These are phyloP conservation scores for Raphanus raphanistrum DNA, from an alignment of 345 rosid species.

Conservation along the genomic window DNA sequence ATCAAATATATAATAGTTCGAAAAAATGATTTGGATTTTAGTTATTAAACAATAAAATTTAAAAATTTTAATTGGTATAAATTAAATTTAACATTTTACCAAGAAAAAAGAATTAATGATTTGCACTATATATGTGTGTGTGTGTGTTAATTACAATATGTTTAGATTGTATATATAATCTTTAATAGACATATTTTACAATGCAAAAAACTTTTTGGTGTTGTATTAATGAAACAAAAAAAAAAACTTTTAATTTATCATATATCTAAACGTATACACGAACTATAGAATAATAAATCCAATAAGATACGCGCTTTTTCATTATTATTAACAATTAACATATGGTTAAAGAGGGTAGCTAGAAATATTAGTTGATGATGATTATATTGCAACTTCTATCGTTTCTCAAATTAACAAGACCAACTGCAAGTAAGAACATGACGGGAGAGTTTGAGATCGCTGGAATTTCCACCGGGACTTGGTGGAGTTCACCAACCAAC, in stretches of 20 bases:
- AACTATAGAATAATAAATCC: not conserved
- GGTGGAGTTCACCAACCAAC: slow-evolving; percentile 62
- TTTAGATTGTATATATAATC: not conserved
- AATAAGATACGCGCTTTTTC: not conserved
- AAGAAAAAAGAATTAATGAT: not conserved
- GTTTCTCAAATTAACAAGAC: slow-evolving; percentile 11
- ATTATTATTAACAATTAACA: slow-evolving; percentile 8
- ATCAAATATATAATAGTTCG: not conserved
- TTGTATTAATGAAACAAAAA: not conserved
- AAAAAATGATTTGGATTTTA: not conserved
- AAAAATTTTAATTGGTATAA: too few species aligned
- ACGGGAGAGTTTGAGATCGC: slow-evolving; percentile 70
- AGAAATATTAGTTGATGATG: not conserved
- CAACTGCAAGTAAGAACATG: slow-evolving; percentile 41
- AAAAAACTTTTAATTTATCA: not conserved
- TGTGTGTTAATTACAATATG: not conserved
- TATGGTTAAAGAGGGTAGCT: slow-evolving; percentile 31
- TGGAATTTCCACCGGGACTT: slow-evolving; percentile 62
- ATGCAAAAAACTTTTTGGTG: not conserved
- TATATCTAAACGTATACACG: slow-evolving; percentile 6
- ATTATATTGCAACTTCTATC: slow-evolving; percentile 24
- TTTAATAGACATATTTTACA: not conserved
- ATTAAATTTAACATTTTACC: too few species aligned
- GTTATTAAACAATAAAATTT: too few species aligned
- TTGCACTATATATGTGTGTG: too few species aligned